Evolutionary conservation across 2,329 filamentous ascomycete species (phyloP).

Genomic region (Apiospora saccharicola): DNA sequence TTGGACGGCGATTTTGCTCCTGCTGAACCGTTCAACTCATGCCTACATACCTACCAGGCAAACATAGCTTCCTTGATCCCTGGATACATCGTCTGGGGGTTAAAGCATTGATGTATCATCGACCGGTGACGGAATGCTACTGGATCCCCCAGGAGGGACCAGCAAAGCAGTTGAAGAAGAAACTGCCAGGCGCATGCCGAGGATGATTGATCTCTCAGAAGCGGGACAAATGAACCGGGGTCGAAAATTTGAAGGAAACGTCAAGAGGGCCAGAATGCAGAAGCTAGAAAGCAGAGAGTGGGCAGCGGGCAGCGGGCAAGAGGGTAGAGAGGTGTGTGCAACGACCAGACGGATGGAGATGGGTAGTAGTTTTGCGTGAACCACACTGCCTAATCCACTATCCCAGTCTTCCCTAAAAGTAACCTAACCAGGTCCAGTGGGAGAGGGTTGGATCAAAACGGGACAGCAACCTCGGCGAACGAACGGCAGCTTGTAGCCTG

Average conservation of each 20-base stretch:
- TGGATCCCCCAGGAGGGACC: neutral
- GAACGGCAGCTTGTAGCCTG: slow-evolving; percentile 9
- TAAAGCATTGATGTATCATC: slow-evolving; percentile 14
- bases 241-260: neutral
- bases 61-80: slow-evolving; percentile 16
- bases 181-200: slow-evolving; percentile 5
- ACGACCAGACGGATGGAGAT: slow-evolving; percentile 17
- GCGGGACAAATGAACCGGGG: neutral
- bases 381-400: slow-evolving; percentile 16
- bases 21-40: slow-evolving; percentile 7
- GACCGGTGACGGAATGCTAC: slow-evolving; percentile 12
- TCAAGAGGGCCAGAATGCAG: neutral
- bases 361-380: slow-evolving; percentile 19
- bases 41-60: neutral
- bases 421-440: slow-evolving; percentile 13
- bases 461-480: slow-evolving; percentile 6
- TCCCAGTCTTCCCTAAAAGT: slow-evolving; percentile 15
- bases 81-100: slow-evolving; percentile 3
- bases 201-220: neutral
- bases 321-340: neutral
- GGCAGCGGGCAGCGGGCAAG: neutral
- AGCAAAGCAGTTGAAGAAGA: neutral
- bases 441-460: slow-evolving; percentile 12
- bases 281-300: neutral
- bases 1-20: neutral